Evolutionary conservation across 2,329 filamentous ascomycete species (phyloP).

Genomic region (Rugonectria rugulosa): DNA sequence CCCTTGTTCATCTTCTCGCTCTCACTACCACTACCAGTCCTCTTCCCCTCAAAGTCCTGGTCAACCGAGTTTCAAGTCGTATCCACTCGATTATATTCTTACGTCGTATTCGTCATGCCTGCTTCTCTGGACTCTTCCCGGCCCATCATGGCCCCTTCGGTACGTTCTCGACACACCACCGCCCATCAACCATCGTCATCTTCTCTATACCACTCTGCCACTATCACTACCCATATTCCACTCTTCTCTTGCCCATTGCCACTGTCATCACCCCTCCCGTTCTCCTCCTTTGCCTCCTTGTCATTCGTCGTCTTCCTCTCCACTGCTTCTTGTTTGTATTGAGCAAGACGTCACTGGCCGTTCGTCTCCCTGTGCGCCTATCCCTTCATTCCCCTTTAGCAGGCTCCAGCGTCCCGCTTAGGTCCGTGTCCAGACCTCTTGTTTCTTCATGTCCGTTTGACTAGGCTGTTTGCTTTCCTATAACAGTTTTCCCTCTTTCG

Average conservation of each 20-base stretch:
- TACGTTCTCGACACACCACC: constrained; percentile 51
- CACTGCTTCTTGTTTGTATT: constrained; percentile 1
- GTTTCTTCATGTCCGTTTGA: not conserved
- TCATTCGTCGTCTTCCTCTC: constrained; percentile 6
- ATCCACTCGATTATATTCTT: constrained; percentile 17
- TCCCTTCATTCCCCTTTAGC: not conserved
- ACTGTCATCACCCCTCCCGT: not conserved
- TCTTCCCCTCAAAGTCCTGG: constrained; percentile 1
- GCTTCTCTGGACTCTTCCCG: constrained; percentile 66
- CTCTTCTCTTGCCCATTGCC: not conserved
- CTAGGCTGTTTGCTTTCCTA: not conserved
- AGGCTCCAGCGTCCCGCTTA: not conserved
- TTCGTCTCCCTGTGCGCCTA: constrained; percentile 8
- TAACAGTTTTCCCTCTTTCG: not conserved
- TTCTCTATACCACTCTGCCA: not conserved
- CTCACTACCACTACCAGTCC: not conserved
- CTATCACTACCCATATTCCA: not conserved
- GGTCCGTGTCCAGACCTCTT: too few species aligned
- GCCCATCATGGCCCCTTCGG: constrained; percentile 69
- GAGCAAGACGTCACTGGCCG: constrained; percentile 11
- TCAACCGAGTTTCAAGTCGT: constrained; percentile 22
- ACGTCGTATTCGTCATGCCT: constrained; percentile 55
- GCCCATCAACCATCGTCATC: constrained; percentile 20
- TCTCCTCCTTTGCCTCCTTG: not conserved
- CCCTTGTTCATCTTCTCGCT: constrained; percentile 10